Evolutionary conservation across 176 grass and related monocot species (phyloP).

Genomic region (Zoysia pacifica): DNA sequence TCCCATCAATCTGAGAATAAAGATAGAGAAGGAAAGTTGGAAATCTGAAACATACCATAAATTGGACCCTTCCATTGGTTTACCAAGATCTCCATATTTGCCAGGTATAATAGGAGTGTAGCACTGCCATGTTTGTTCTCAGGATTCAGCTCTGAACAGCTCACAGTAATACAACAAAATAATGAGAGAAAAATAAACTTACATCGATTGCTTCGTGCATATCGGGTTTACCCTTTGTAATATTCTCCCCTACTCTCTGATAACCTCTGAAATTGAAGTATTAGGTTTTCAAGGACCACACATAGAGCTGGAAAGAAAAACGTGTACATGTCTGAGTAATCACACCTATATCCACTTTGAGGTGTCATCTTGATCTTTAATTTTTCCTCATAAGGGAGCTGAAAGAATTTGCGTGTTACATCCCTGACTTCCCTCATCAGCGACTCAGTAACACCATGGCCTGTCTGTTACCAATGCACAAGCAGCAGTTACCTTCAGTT

Average conservation of each 20-base stretch:
- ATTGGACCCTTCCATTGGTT: conserved; percentile 85
- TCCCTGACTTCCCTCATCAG: conserved; percentile 74
- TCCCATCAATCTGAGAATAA: not conserved
- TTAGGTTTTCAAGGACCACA: not conserved
- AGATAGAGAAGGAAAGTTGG: conserved; percentile 13
- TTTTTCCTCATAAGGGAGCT: conserved; percentile 81
- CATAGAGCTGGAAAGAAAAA: not conserved
- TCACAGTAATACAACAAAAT: conserved; percentile 5
- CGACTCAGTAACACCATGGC: conserved; percentile 73
- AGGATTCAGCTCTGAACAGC: conserved; percentile 15
- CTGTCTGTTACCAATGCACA: conserved; percentile 57
- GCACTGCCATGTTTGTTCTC: conserved; percentile 49
- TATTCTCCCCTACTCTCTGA: conserved; percentile 74
- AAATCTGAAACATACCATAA: conserved; percentile 64
- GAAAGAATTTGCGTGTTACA: conserved; percentile 65
- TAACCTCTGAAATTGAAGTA: conserved; percentile 61
- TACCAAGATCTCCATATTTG: conserved; percentile 66
- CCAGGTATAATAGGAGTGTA: conserved; percentile 69
- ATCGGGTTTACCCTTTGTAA: conserved; percentile 90
- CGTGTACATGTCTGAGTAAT: not conserved
- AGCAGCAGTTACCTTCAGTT: not conserved
- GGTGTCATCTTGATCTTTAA: conserved; percentile 86
- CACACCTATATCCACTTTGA: conserved; percentile 78
- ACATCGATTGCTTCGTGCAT: conserved; percentile 99
- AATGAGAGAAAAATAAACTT: conserved; percentile 42